Percentiles rank a stretch among this genome's conserved stretches.
These are phyloP conservation scores for Aspergillus sclerotiicarbonarius DNA, from an alignment of 495 filamentous ascomycete species.

Conservation along the genomic window DNA sequence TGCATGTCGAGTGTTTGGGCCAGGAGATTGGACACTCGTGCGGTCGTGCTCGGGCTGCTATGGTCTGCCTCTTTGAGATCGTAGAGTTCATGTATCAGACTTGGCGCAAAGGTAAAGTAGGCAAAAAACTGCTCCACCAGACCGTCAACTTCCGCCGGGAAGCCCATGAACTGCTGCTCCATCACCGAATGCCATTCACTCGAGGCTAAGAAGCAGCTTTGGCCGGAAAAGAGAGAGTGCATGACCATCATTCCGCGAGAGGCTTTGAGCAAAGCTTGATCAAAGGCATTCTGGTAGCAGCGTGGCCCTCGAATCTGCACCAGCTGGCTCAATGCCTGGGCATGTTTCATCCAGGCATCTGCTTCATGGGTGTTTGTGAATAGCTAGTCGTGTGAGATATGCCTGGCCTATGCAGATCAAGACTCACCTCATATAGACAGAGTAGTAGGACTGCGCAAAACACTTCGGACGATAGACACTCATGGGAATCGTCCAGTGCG, in stretches of 20 bases:
- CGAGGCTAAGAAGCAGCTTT: constrained; percentile 31
- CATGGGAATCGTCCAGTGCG: constrained; percentile 22
- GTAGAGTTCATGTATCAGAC: constrained; percentile 32
- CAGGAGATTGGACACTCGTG: constrained; percentile 19
- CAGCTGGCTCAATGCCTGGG: constrained; percentile 32
- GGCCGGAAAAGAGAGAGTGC: constrained; percentile 35
- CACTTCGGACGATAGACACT: constrained; percentile 30
- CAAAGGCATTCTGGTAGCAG: constrained; percentile 28
- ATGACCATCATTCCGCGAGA: constrained; percentile 37
- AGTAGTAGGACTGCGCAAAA: constrained; percentile 34
- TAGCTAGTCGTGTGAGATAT: constrained; percentile 20
- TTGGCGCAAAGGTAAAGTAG: constrained; percentile 30
- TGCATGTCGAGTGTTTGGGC: constrained; percentile 25
- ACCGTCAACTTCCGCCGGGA: constrained; percentile 16
- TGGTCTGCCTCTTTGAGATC: constrained; percentile 21
- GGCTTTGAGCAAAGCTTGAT: constrained; percentile 28
- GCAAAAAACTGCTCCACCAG: constrained; percentile 33
- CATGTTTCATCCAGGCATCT: constrained; percentile 39
- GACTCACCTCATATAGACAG: constrained; percentile 36
- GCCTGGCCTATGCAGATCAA: not conserved
- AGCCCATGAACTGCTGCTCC: constrained; percentile 20
- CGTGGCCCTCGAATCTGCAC: constrained; percentile 26
- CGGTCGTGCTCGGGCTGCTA: constrained; percentile 11
- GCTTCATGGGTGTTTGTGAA: constrained; percentile 33
- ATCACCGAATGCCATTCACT: constrained; percentile 33